These are phyloP conservation scores for Macrophomina pseudophaseolina DNA, from an alignment of 2,329 filamentous ascomycete genomes.

Conservation along the genomic window DNA sequence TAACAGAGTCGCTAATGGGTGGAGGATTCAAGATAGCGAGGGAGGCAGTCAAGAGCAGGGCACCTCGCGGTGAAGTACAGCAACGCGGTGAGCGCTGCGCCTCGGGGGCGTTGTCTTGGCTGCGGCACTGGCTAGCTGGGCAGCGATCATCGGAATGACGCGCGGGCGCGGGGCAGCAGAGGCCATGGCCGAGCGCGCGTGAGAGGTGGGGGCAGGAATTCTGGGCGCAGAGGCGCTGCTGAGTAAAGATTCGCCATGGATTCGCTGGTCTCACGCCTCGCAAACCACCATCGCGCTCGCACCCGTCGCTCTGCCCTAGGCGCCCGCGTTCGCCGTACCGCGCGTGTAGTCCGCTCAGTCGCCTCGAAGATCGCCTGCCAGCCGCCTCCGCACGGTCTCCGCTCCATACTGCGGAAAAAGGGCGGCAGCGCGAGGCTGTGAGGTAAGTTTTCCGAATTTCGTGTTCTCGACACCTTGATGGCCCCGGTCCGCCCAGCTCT, in stretches of 20 bases:
- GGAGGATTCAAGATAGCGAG: background rate
- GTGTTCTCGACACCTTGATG: slow-evolving; percentile 27
- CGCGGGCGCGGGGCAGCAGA: background rate
- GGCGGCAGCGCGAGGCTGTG: background rate
- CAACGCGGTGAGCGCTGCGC: slow-evolving; percentile 5
- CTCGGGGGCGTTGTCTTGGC: background rate
- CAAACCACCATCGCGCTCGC: slow-evolving; percentile 4
- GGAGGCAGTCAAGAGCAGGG: background rate
- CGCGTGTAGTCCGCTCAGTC: background rate
- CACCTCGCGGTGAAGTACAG: background rate
- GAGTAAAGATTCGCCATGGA: slow-evolving; percentile 26
- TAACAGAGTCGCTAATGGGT: background rate
- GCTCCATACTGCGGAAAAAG: background rate
- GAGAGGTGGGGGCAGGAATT: slow-evolving; percentile 2
- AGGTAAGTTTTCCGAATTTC: slow-evolving; percentile 22
- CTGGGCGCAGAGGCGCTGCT: background rate
- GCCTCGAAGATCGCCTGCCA: background rate
- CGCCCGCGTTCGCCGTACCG: background rate
- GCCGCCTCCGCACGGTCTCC: background rate
- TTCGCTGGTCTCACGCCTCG: slow-evolving; percentile 21
- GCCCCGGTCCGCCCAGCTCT: slow-evolving; percentile 10
- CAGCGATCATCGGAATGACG: slow-evolving; percentile 19
- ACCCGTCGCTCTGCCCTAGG: slow-evolving; percentile 4
- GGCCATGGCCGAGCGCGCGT: slow-evolving; percentile 2
- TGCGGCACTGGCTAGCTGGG: slow-evolving; percentile 13